Base-by-base conservation (phyloP, 2,329 filamentous ascomycete species). In the Xylaria sp. region DNA sequence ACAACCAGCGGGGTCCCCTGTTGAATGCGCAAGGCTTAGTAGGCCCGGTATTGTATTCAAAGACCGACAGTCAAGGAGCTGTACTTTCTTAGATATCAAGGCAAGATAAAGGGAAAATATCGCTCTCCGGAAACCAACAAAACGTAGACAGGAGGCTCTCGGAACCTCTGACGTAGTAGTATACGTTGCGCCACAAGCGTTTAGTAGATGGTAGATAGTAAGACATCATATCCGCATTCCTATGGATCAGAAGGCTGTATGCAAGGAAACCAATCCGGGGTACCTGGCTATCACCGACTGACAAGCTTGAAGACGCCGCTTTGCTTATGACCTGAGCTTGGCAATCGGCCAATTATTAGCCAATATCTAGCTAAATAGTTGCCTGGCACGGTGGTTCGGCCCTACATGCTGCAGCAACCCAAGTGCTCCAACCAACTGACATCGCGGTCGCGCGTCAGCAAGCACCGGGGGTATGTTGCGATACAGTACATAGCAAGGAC, bases 251-350 rank as follows among this genome's bases (percentile, higher is more conserved):
- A 18, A 58, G 25, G 53, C 39, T 48, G 48, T 56, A 56, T 56
- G 57, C 48, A 13, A 43, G 48, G 30, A 60, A 57, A 56, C 50
- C 25, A 36, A 65, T 67, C 62, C 41, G 66, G 66, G 66, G 57
- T 41, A 46, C 20, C 20, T 61, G 39, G 1, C 53, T 5, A 20
- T 41, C 50, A 15, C 9, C 45, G 15, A 15, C 9, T 23, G 15
- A 50, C 46, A 50, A 53, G 50, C 30, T 53, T 23, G 20, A 23
- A 20, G 30, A 36, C 18, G 50, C 50, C 30, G 34, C 53, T 20
- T 32, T 66, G 58, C 66, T 36, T 58, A 68, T 46, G 30, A 12
- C 20, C 52, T 36, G 41, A 34, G 48, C 61, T 57, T 64, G 60
- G 41, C 48, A 48, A 30, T 15, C 32, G 39, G 52, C 12, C 53